Conservation (phyloP, 345 rosid species). For the Corchorus capsularis region DNA sequence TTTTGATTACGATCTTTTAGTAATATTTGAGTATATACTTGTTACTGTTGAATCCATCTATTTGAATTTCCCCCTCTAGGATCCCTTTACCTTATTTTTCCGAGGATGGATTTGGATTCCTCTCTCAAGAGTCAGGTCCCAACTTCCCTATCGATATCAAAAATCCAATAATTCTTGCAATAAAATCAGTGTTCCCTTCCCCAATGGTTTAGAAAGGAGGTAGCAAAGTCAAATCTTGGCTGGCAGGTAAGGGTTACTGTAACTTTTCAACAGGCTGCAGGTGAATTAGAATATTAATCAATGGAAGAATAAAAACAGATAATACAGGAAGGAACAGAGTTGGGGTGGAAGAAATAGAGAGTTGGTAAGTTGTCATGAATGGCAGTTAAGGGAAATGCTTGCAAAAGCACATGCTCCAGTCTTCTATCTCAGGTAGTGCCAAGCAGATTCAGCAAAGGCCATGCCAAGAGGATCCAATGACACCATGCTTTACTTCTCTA, state of each 20-base stretch:
- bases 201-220: too few relatives aligned
- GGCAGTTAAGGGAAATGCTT: conserved; percentile 27
- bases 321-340: conserved; percentile 8
- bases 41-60: neutral
- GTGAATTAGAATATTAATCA: neutral
- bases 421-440: conserved; percentile 10
- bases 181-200: too few relatives aligned
- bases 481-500: neutral
- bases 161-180: too few relatives aligned
- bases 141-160: too few relatives aligned
- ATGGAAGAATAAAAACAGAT: neutral
- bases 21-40: neutral
- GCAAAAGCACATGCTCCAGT: conserved; percentile 22
- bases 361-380: conserved; percentile 23
- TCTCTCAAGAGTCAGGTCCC: too few relatives aligned
- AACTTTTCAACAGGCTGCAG: too few relatives aligned
- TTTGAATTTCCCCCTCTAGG: neutral
- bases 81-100: too few relatives aligned
- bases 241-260: too few relatives aligned
- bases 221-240: neutral
- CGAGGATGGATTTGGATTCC: too few relatives aligned
- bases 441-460: conserved; percentile 9
- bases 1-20: neutral
- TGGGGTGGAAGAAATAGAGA: conserved; percentile 8
- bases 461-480: conserved; percentile 19